Base-by-base conservation (phyloP, 2,329 filamentous ascomycete species). In the Ascochyta fabae region DNA sequence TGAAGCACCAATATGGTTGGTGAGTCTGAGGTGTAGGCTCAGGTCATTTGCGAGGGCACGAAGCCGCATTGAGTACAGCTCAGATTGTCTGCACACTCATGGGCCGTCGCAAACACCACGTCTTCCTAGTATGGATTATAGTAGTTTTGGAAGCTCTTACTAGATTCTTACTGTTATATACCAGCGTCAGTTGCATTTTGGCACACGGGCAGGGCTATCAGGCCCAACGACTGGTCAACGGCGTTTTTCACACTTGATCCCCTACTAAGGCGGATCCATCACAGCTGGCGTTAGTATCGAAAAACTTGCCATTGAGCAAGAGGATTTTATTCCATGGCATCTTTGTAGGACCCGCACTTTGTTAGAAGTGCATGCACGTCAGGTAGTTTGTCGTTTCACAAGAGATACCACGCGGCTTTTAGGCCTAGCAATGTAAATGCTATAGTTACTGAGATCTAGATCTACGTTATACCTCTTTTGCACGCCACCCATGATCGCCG, bases 171-270 rank as follows among this genome's bases (percentile, higher is more conserved):
- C 66, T 66, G 62, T 61, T 56, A 63, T 66, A 62, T 68, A 70
- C 62, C 64, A 71, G 64, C 62, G 65, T 55, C 39, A 51, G 61
- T 69, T 70, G 69, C 69, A 73, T 72, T 67, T 65, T 70, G 68
- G 68, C 70, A 69, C 55, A 56, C 48, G 47, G 46, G 53, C 53
- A 56, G 51, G 67, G 67, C 66, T 72, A 57, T 60, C 47, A 70
- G 66, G 68, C 65, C 59, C 54, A 43, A 48, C 34, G 52, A 59
- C 55, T 64, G 60, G 64, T 59, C 61, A 46, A 59, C 26, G 70
- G 70, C 70, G 67, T 74, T 75, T 26, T 62, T 47, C 62, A 56
- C 53, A 60, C 42, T 48, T 48, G 34, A 54, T 60, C 52, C 58
- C 57, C 56, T 67, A 45, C 60, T 49, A 64, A 53, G 63, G 56